Conservation (phyloP, 2,329 filamentous ascomycete species). For the Alternaria metachromatica region DNA sequence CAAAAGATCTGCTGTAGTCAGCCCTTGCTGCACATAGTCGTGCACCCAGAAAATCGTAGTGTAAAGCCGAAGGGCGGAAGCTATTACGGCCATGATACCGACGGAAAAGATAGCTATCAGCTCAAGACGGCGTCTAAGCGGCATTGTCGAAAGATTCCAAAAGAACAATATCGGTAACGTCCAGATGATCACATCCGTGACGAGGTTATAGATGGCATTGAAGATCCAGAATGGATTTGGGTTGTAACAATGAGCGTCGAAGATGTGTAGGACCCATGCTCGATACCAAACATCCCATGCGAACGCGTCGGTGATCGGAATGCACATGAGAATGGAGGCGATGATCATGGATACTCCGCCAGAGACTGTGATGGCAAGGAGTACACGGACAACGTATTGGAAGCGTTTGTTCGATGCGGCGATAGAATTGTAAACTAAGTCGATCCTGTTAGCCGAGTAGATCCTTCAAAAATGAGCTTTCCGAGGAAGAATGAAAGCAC, state of each 20-base stretch:
- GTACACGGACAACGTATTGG: conserved; percentile 25
- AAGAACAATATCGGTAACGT: conserved; percentile 54
- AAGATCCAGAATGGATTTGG: conserved; percentile 35
- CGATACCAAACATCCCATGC: conserved; percentile 28
- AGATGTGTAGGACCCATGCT: conserved; percentile 21
- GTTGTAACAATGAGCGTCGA: conserved; percentile 31
- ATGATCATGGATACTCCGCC: conserved; percentile 36
- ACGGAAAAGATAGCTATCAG: conserved; percentile 50
- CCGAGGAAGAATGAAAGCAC: neutral
- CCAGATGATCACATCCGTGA: conserved; percentile 52
- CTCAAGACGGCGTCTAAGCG: conserved; percentile 56
- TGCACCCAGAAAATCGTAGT: conserved; percentile 38
- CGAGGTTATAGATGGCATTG: conserved; percentile 52
- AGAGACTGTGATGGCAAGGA: conserved; percentile 31
- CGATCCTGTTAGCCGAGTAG: neutral
- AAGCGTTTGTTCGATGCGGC: conserved; percentile 36
- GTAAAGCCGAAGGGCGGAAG: conserved; percentile 38
- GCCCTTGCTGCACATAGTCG: conserved; percentile 16
- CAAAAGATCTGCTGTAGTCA: conserved; percentile 28
- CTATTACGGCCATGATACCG: conserved; percentile 39
- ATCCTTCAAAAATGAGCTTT: neutral
- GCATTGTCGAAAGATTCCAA: conserved; percentile 53
- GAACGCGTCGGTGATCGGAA: conserved; percentile 37
- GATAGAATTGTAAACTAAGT: conserved; percentile 39
- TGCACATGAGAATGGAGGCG: conserved; percentile 36